These are phyloP conservation scores for Fraxinus latifolia DNA, from an alignment of 305 asterid species.

Conservation along the genomic window DNA sequence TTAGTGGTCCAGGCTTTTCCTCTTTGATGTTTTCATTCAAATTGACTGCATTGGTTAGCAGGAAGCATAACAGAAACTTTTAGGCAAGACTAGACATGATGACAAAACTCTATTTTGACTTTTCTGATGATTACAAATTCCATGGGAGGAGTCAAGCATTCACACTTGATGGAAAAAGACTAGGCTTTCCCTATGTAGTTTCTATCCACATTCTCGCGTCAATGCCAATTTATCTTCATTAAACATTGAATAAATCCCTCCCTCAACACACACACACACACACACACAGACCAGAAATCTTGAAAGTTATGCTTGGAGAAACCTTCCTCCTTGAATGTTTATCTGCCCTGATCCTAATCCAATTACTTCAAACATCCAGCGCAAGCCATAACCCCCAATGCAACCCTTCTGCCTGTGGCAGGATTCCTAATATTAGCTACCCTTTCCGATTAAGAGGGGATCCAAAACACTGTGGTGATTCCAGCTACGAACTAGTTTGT, in stretches of 20 bases:
- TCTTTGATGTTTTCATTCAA: background rate
- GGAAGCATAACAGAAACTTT: background rate
- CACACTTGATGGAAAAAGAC: background rate
- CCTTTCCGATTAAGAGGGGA: slow-evolving; percentile 30
- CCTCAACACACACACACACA: background rate
- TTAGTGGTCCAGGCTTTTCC: background rate
- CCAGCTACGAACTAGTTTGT: slow-evolving; percentile 19
- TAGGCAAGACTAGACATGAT: background rate
- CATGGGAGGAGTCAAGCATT: background rate
- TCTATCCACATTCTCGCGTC: background rate
- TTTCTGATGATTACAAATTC: background rate
- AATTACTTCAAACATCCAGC: background rate
- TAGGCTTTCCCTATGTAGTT: background rate
- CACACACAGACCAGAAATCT: background rate
- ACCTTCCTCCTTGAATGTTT: background rate
- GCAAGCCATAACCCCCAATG: background rate
- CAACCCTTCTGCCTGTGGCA: slow-evolving; percentile 27
- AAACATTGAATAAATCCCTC: background rate
- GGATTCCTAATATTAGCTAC: slow-evolving; percentile 16
- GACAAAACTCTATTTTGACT: background rate
- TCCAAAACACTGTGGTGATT: slow-evolving; percentile 22
- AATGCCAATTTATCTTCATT: background rate
- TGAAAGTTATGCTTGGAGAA: background rate
- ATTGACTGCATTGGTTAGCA: background rate
- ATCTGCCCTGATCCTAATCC: background rate